phyloP scores from a whole-genome alignment of 306 rosid species.

The Quercus aquifolioides region DNA sequence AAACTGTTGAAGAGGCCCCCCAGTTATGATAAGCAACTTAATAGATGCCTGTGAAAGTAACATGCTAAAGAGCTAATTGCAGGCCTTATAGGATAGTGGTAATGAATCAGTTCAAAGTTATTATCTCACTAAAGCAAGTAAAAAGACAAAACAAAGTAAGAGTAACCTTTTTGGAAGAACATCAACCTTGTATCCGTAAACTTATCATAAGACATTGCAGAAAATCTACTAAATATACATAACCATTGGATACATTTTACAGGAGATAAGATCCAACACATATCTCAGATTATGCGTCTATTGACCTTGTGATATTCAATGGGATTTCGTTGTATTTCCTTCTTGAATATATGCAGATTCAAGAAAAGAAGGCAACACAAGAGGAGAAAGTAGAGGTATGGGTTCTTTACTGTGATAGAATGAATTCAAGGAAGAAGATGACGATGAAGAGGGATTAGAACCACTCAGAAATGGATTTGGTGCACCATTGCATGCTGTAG shows the following conservation, averaged over 20 bases:
- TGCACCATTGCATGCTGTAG: conserved; percentile 18
- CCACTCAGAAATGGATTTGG: conserved; percentile 8
- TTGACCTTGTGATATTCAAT: conserved; percentile 13
- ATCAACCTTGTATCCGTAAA: background rate
- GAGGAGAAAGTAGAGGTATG: conserved; percentile 70
- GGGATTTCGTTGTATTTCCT: conserved; percentile 41
- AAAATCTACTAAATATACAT: conserved; percentile 22
- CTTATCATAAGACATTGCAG: background rate
- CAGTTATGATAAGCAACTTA: background rate
- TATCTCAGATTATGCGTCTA: background rate
- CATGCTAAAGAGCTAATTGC: background rate
- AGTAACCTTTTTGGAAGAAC: background rate
- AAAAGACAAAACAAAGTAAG: background rate
- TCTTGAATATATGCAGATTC: conserved; percentile 37
- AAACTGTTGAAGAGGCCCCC: background rate
- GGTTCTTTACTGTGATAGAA: conserved; percentile 52
- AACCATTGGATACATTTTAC: background rate
- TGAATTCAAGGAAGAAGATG: conserved; percentile 38
- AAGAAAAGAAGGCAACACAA: conserved; percentile 44
- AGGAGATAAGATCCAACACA: background rate
- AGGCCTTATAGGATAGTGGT: background rate
- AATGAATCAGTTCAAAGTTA: background rate
- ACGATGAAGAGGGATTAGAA: conserved; percentile 22
- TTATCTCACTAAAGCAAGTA: background rate
- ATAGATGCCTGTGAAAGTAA: background rate